Evolutionary conservation across 2,329 filamentous ascomycete genomes (phyloP).

Genomic region (Elsinoe australis): DNA sequence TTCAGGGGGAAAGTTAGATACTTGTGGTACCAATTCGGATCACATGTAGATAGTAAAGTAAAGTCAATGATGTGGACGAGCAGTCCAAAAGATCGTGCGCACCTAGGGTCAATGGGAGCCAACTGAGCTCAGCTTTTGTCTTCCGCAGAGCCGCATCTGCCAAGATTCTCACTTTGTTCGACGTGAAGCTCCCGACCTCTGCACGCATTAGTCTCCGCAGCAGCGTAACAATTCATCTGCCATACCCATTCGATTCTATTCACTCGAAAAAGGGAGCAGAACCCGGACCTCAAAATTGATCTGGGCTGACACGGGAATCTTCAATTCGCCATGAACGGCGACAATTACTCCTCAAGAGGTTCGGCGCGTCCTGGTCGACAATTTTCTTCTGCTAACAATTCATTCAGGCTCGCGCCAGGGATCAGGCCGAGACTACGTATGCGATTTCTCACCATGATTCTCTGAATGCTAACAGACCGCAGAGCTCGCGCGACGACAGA

Average conservation of each 20-base stretch:
- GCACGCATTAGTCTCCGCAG: neutral
- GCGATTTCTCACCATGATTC: neutral
- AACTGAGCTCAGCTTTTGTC: too few relatives aligned
- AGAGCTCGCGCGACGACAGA: conserved; percentile 26
- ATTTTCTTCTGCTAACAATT: neutral
- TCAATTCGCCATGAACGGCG: conserved; percentile 12
- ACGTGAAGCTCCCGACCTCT: neutral
- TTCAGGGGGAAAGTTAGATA: too few relatives aligned
- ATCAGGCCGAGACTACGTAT: conserved; percentile 15
- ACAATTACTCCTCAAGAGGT: neutral
- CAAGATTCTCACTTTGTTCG: neutral
- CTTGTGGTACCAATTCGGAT: too few relatives aligned
- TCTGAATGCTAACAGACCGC: neutral
- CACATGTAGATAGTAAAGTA: too few relatives aligned
- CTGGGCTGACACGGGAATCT: neutral
- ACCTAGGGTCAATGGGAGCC: too few relatives aligned
- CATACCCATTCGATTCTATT: neutral
- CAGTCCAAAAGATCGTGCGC: too few relatives aligned
- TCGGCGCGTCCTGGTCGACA: neutral
- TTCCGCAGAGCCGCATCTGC: neutral
- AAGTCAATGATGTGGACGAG: too few relatives aligned
- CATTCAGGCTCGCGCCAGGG: conserved; percentile 13
- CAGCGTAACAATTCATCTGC: neutral
- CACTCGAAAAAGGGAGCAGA: too few relatives aligned
- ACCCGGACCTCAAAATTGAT: neutral